phyloP scores from a whole-genome alignment of 495 filamentous ascomycete genomes.

The Podospora sp. region DNA sequence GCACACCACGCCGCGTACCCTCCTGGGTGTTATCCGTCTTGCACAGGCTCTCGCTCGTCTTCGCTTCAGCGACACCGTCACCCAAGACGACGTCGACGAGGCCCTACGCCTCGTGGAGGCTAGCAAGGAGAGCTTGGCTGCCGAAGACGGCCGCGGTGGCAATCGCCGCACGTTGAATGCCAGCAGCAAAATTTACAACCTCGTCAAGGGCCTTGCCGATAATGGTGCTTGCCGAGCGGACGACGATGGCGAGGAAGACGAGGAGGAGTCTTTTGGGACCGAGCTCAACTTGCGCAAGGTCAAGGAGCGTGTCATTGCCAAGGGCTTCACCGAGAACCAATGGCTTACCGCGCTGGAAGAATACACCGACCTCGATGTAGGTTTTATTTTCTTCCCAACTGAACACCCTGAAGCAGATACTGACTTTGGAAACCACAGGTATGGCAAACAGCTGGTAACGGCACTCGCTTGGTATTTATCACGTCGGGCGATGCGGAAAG shows the following conservation, averaged over 20 bases:
- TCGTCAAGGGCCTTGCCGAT: constrained; percentile 82
- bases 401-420: not conserved
- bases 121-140: constrained; percentile 82
- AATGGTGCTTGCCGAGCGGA: constrained; percentile 70
- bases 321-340: constrained; percentile 95
- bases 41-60: constrained; percentile 95
- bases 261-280: constrained; percentile 51
- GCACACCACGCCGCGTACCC: constrained; percentile 88
- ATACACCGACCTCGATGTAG: constrained; percentile 84
- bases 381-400: constrained; percentile 41
- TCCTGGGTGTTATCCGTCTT: constrained; percentile 88
- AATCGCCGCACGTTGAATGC: constrained; percentile 72
- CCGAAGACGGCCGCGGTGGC: constrained; percentile 59
- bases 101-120: constrained; percentile 88
- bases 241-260: constrained; percentile 55
- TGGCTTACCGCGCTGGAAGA: constrained; percentile 83
- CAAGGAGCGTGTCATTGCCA: constrained; percentile 85
- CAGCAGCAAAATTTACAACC: constrained; percentile 88
- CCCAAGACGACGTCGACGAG: constrained; percentile 93
- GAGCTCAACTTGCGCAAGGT: constrained; percentile 86
- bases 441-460: constrained; percentile 91
- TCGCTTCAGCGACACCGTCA: constrained; percentile 79
- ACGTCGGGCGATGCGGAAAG: constrained; percentile 45
- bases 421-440: constrained; percentile 55
- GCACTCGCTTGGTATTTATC: constrained; percentile 80